These are phyloP conservation scores for Sphaerulina musiva DNA, from an alignment of 2,329 filamentous ascomycete genomes.

Conservation along the genomic window DNA sequence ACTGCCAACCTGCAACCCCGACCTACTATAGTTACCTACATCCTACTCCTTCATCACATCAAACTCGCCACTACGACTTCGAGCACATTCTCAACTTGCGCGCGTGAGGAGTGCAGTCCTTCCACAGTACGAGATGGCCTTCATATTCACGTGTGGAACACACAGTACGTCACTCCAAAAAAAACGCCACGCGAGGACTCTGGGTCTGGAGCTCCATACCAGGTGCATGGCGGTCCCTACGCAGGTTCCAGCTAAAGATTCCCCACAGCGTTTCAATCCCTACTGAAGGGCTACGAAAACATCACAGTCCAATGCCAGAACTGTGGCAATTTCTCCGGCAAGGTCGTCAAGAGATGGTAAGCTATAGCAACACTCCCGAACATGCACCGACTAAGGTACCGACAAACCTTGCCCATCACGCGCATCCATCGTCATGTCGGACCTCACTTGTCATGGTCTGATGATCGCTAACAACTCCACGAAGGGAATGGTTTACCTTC, in stretches of 20 bases:
- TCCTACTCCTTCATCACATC: not conserved
- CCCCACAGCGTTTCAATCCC: constrained; percentile 40
- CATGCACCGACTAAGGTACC: not conserved
- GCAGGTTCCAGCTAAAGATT: constrained; percentile 9
- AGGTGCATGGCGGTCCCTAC: not conserved
- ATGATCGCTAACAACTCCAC: not conserved
- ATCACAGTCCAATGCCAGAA: constrained; percentile 48
- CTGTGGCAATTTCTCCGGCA: constrained; percentile 46
- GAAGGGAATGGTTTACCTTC: constrained; percentile 61
- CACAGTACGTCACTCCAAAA: constrained; percentile 36
- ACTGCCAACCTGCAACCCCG: too few species aligned
- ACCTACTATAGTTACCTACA: too few species aligned
- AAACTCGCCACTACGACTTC: not conserved
- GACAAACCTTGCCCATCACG: constrained; percentile 4
- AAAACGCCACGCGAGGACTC: not conserved
- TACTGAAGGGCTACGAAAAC: constrained; percentile 44
- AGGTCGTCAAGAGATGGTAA: constrained; percentile 42
- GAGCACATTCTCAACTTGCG: not conserved
- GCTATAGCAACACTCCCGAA: constrained; percentile 1
- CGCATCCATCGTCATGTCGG: not conserved
- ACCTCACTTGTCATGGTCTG: not conserved
- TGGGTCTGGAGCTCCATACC: not conserved
- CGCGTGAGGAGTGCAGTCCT: not conserved
- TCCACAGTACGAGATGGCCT: constrained; percentile 22
- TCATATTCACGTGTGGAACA: constrained; percentile 48